Base-by-base conservation (phyloP, 805 yeast genomes). In the Yarrowia sp. region DNA sequence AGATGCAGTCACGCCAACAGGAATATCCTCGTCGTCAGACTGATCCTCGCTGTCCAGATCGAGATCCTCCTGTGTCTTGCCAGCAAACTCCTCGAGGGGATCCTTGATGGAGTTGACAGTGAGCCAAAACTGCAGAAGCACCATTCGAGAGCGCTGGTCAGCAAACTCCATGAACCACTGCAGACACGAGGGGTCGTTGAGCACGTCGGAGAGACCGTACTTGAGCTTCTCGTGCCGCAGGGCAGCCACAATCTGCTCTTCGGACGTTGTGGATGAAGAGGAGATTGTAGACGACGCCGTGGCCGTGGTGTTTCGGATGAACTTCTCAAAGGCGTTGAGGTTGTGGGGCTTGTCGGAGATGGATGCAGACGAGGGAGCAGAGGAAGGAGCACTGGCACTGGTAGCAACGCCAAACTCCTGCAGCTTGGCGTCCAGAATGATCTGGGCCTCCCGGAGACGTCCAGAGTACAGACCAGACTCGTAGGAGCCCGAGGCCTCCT, bases 81-180 rank as follows among this genome's bases (percentile, higher is more conserved):
- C 22, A 12, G 46, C 61, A 38, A 38, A 76, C 63, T 81, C 87
- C 65, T 85, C 89, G 16, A 91, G 71, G 0, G 97, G 96, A 53
- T 87, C 87, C 67, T 84, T 83, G 36, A 89, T 79, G 0, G 81
- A 77, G 64, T 89, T 87, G 2, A 90, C 86, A 1, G 82, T 79
- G 4, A 81, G 70, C 90, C 91, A 88, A 64, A 83, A 84, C 44
- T 84, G 85, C 4, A 90, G 68, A 27, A 84, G 69, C 0, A 73
- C 73, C 1, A 78, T 72, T 49, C 82, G 71, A 4, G 75, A 71
- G 18, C 83, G 68, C 55, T 77, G 79, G 31, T 81, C 83, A 86
- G 84, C 81, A 65, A 79, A 84, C 56, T 79, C 83, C 74, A 76
- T 78, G 64, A 84, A 84, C 51, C 75, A 79, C 0, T 81, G 73